Evolutionary conservation across 2,329 filamentous ascomycete species (phyloP).

Genomic region (Aspergillus ochraceus): DNA sequence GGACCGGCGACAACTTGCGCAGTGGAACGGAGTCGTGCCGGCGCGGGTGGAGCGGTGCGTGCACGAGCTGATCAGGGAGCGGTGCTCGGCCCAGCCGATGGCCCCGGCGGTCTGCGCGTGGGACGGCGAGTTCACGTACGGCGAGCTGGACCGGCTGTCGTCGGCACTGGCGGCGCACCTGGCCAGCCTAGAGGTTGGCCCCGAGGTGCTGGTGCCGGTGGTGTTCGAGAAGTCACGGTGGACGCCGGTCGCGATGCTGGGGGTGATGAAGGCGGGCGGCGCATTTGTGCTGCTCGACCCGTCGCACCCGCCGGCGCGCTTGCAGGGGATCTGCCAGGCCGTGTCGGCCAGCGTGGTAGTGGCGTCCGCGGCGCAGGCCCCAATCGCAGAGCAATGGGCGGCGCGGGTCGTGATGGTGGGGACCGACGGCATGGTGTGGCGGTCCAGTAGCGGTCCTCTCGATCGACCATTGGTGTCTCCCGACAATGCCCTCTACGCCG

Average conservation of each 20-base stretch:
- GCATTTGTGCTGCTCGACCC: constrained; percentile 15
- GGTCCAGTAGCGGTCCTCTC: too few relatives aligned
- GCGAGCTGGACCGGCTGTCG: neutral
- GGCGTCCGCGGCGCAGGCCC: too few relatives aligned
- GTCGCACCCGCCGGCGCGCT: constrained; percentile 4
- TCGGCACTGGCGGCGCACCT: neutral
- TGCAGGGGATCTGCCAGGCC: neutral
- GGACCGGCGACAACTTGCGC: too few relatives aligned
- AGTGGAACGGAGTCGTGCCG: too few relatives aligned
- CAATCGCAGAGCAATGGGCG: too few relatives aligned
- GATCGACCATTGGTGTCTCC: neutral
- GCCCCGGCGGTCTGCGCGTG: constrained; percentile 7
- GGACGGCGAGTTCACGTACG: constrained; percentile 7
- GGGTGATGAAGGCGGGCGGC: constrained; percentile 12
- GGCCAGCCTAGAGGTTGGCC: neutral
- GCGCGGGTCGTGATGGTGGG: too few relatives aligned
- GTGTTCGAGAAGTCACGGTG: constrained; percentile 8
- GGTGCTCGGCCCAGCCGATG: neutral
- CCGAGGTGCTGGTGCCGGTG: constrained; percentile 11
- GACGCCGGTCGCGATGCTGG: constrained; percentile 7
- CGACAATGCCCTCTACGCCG: constrained; percentile 42
- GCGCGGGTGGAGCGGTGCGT: too few relatives aligned
- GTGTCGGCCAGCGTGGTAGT: too few relatives aligned
- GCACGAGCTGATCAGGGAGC: too few relatives aligned
- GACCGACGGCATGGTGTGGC: too few relatives aligned